phyloP scores from a whole-genome alignment of 257 asterid species.

The Paulownia fortunei region DNA sequence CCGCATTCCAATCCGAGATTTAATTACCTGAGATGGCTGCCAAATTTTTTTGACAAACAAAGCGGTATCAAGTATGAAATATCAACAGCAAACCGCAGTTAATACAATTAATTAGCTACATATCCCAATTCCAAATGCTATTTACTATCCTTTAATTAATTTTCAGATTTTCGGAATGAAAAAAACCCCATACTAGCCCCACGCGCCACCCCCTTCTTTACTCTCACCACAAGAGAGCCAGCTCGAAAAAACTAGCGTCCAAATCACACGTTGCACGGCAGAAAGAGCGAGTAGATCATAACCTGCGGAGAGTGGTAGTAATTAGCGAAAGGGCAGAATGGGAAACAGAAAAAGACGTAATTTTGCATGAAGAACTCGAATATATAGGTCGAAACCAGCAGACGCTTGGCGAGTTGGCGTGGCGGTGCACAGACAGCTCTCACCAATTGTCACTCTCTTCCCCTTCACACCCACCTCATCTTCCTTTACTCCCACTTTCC shows the following conservation, averaged over 20 bases:
- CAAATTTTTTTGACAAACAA: slow-evolving; percentile 4
- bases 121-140: slow-evolving; percentile 11
- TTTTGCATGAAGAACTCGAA: slow-evolving; percentile 67
- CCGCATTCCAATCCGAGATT: not conserved
- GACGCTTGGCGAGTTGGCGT: slow-evolving; percentile 76
- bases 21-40: not conserved
- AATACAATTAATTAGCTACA: slow-evolving; percentile 25
- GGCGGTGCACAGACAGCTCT: slow-evolving; percentile 59
- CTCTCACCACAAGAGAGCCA: not conserved
- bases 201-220: slow-evolving; percentile 2
- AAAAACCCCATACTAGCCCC: not conserved
- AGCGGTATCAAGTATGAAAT: not conserved
- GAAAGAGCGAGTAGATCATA: not conserved
- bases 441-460: slow-evolving; percentile 41
- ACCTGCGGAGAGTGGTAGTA: not conserved
- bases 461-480: not conserved
- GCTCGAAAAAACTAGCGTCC: not conserved
- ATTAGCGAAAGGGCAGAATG: slow-evolving; percentile 26
- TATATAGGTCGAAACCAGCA: slow-evolving; percentile 42
- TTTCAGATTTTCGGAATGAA: not conserved
- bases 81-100: not conserved
- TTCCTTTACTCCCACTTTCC: slow-evolving; percentile 22
- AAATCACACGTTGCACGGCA: not conserved
- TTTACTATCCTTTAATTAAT: not conserved
- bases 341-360: slow-evolving; percentile 32